Percentiles rank a stretch among this genome's conserved stretches.
Evolutionary conservation across 164 flowering plant genomes (phyloP).

Genomic region (Tetrastigma voinierianum): DNA sequence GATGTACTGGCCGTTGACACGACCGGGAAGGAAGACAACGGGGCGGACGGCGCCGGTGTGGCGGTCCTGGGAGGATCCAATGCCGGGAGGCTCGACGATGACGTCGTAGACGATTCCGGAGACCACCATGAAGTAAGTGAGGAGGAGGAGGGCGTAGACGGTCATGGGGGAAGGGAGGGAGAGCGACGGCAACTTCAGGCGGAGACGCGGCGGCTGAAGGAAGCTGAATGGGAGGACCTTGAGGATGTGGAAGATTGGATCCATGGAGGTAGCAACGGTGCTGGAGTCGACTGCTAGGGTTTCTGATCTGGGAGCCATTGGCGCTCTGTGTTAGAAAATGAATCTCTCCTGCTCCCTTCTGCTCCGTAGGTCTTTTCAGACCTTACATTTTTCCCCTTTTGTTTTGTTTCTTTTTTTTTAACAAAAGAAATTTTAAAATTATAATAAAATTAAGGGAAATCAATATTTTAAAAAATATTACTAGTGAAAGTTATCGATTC

Average conservation of each 20-base stretch:
- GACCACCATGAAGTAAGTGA: conserved; percentile 92
- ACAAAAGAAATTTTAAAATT: no score
- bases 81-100: conserved; percentile 98
- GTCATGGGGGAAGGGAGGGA: conserved; percentile 83
- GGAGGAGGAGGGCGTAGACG: conserved; percentile 70
- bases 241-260: conserved; percentile 69
- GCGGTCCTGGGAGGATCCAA: conserved; percentile 87
- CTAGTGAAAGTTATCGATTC: no score
- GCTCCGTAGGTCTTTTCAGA: neutral
- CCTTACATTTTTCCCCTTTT: no score
- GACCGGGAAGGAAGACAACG: conserved; percentile 83
- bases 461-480: no score
- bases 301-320: conserved; percentile 26
- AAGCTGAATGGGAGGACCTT: conserved; percentile 62
- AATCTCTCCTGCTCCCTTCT: neutral
- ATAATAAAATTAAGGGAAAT: no score
- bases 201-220: conserved; percentile 84
- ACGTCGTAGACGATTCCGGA: conserved; percentile 97
- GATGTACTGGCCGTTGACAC: conserved; percentile 98
- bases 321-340: neutral
- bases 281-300: conserved; percentile 12
- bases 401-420: no score
- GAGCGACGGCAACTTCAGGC: conserved; percentile 80
- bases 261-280: conserved; percentile 32
- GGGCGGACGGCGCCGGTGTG: conserved; percentile 77